Conservation (phyloP, 1,139 yeast genomes). For the Geotrichum fermentans region DNA sequence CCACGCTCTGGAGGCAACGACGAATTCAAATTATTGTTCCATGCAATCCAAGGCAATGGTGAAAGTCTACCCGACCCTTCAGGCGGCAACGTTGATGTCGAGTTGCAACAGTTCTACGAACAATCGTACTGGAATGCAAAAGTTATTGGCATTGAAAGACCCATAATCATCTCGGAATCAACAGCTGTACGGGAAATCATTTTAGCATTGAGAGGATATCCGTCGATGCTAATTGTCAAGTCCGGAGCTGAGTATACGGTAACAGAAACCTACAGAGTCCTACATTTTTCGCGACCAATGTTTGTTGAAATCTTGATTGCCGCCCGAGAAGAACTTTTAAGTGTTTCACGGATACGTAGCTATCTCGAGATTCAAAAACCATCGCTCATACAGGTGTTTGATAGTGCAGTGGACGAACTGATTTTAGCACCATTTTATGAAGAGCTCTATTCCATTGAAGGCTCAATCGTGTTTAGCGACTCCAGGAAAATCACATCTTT, state of each 20-base stretch:
- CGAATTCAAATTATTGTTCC: background rate
- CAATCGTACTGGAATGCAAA: constrained; percentile 15
- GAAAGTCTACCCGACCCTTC: background rate
- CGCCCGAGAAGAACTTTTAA: background rate
- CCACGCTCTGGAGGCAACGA: background rate
- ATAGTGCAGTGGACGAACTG: constrained; percentile 6
- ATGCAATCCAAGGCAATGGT: constrained; percentile 1
- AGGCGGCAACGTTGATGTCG: constrained; percentile 9
- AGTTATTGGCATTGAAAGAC: background rate
- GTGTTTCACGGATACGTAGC: background rate
- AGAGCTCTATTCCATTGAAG: background rate
- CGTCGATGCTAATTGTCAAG: constrained; percentile 3
- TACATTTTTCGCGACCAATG: constrained; percentile 11
- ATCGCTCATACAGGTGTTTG: constrained; percentile 7
- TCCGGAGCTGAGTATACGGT: constrained; percentile 1
- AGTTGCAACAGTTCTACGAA: constrained; percentile 10
- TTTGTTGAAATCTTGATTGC: constrained; percentile 1
- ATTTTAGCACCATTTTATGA: background rate
- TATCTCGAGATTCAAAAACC: constrained; percentile 4
- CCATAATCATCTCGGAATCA: constrained; percentile 9
- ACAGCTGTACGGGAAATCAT: constrained; percentile 10
- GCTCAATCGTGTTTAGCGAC: background rate
- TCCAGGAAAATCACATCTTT: background rate
- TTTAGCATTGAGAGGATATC: constrained; percentile 9
- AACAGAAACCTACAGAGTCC: constrained; percentile 2